Percentiles rank a stretch among this genome's conserved stretches.
phyloP scores from a whole-genome alignment of 306 rosid species.

The Malus sylvestris region DNA sequence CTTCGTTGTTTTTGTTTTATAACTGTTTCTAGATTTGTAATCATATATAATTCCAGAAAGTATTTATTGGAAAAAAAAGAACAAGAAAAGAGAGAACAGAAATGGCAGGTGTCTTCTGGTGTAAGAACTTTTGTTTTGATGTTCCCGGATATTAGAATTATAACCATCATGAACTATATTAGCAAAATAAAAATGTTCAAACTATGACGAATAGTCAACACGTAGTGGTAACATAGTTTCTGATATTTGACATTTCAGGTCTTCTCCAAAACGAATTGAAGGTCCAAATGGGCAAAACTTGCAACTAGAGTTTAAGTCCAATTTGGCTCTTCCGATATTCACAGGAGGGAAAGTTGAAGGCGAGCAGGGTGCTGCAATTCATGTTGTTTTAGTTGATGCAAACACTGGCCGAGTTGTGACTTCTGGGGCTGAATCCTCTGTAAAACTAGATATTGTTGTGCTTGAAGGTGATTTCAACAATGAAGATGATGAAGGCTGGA shows the following conservation, averaged over 20 bases:
- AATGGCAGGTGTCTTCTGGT: not conserved
- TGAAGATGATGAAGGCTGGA: conserved; percentile 94
- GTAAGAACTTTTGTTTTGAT: not conserved
- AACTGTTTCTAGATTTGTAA: not conserved
- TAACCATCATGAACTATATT: not conserved
- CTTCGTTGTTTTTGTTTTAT: not conserved
- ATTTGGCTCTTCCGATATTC: conserved; percentile 89
- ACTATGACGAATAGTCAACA: not conserved
- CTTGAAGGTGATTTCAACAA: conserved; percentile 98
- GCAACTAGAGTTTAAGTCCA: conserved; percentile 76
- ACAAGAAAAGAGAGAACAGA: not conserved
- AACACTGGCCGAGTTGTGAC: conserved; percentile 47
- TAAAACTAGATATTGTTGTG: conserved; percentile 84
- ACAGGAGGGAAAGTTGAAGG: conserved; percentile 99
- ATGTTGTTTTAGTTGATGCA: conserved; percentile 72
- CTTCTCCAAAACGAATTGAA: conserved; percentile 92
- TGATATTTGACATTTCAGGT: conserved; percentile 50
- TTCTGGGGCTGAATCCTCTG: conserved; percentile 68
- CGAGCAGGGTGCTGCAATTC: conserved; percentile 97
- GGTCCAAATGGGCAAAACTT: conserved; percentile 86
- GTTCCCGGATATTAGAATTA: not conserved
- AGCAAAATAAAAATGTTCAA: not conserved
- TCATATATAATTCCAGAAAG: not conserved
- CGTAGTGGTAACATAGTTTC: not conserved
- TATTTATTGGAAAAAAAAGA: not conserved